Evolutionary conservation across 1,284 basidiomycete genomes (phyloP).

Genomic region (Xerocomus amazonicus): DNA sequence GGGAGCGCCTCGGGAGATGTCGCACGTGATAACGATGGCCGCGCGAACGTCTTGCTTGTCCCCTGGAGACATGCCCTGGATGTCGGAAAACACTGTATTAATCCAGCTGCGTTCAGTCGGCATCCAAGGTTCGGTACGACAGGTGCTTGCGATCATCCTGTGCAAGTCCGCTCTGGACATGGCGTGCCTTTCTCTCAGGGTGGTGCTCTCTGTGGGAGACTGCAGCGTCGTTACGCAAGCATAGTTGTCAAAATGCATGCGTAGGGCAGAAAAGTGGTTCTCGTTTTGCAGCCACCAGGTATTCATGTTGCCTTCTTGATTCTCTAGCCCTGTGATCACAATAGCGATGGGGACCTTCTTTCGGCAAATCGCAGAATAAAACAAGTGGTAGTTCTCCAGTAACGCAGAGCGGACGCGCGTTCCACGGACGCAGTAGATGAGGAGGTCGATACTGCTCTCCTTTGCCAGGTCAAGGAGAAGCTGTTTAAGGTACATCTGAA

Average conservation of each 20-base stretch:
- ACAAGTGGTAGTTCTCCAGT: slow-evolving; percentile 28
- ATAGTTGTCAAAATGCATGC: slow-evolving; percentile 25
- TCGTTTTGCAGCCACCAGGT: slow-evolving; percentile 25
- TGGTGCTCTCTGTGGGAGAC: slow-evolving; percentile 3
- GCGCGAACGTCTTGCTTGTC: neutral
- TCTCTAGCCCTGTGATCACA: slow-evolving; percentile 32
- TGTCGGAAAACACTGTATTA: slow-evolving; percentile 18
- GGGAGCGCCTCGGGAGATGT: slow-evolving; percentile 10
- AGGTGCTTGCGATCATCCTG: slow-evolving; percentile 19
- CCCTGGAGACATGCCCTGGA: slow-evolving; percentile 21
- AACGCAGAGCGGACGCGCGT: slow-evolving; percentile 23
- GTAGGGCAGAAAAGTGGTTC: slow-evolving; percentile 20
- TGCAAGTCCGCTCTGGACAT: slow-evolving; percentile 17
- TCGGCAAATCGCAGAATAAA: slow-evolving; percentile 29
- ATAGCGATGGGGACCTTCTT: slow-evolving; percentile 31
- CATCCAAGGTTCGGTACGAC: slow-evolving; percentile 19
- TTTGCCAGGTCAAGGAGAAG: slow-evolving; percentile 20
- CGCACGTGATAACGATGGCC: slow-evolving; percentile 27
- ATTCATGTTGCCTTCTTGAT: slow-evolving; percentile 25
- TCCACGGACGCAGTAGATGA: slow-evolving; percentile 29
- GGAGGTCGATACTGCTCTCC: slow-evolving; percentile 17
- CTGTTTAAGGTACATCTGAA: slow-evolving; percentile 20
- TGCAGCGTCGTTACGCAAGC: slow-evolving; percentile 31
- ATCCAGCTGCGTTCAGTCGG: slow-evolving; percentile 18
- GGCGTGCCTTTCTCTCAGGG: slow-evolving; percentile 18